A percentile compares a stretch with the other conserved stretches of the same genome.
Conservation (phyloP, 371 early-diverging fungal species). For the Phascolomyces articulosus region DNA sequence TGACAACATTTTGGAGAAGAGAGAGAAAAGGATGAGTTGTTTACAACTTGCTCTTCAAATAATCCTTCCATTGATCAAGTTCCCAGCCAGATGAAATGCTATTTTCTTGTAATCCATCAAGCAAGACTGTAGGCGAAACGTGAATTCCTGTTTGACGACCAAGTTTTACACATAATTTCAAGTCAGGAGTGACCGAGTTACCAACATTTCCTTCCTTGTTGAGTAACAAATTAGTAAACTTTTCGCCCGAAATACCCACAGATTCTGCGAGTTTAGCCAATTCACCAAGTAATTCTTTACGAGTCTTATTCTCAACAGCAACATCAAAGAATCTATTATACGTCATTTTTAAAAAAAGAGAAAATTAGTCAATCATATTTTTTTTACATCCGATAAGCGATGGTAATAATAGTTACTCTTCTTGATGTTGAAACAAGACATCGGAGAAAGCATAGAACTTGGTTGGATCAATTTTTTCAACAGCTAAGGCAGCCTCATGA, state of each 20-base stretch:
- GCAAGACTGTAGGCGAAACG: slow-evolving; percentile 76
- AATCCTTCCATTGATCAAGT: slow-evolving; percentile 70
- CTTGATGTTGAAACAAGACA: slow-evolving; percentile 63
- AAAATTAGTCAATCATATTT: no score
- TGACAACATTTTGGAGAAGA: background rate
- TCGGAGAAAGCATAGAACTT: slow-evolving; percentile 64
- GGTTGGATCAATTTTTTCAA: slow-evolving; percentile 59
- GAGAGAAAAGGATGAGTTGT: background rate
- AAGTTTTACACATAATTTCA: slow-evolving; percentile 70
- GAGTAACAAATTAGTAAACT: slow-evolving; percentile 45
- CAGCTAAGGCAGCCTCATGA: slow-evolving; percentile 85
- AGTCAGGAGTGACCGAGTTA: slow-evolving; percentile 65
- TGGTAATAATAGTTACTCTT: no score
- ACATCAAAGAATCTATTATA: slow-evolving; percentile 69
- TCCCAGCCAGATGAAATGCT: slow-evolving; percentile 74
- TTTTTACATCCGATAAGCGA: no score
- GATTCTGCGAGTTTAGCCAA: slow-evolving; percentile 55
- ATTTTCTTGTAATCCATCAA: slow-evolving; percentile 74
- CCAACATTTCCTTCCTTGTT: slow-evolving; percentile 56
- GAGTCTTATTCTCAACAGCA: slow-evolving; percentile 58
- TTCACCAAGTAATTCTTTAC: slow-evolving; percentile 42
- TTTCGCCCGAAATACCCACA: slow-evolving; percentile 43
- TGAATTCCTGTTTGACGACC: slow-evolving; percentile 79
- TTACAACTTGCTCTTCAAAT: slow-evolving; percentile 45
- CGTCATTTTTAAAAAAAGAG: no score